These are phyloP conservation scores for Daldinia decipiens DNA, from an alignment of 495 filamentous ascomycete genomes.

Conservation along the genomic window DNA sequence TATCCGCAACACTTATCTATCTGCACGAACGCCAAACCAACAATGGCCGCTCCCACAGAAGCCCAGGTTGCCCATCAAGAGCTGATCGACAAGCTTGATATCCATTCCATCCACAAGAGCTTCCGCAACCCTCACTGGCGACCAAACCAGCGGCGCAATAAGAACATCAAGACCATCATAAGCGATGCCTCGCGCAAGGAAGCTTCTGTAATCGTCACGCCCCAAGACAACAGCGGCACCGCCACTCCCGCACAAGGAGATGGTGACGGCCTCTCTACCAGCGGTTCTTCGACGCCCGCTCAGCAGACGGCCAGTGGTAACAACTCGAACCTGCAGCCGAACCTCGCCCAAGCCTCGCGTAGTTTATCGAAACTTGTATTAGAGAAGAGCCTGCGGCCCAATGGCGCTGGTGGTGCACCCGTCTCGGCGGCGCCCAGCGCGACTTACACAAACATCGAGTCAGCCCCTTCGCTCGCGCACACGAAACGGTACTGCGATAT, in stretches of 20 bases:
- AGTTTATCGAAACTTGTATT: slow-evolving; percentile 85
- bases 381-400: slow-evolving; percentile 66
- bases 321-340: slow-evolving; percentile 62
- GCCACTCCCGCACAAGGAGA: slow-evolving; percentile 72
- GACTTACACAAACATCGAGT: slow-evolving; percentile 95
- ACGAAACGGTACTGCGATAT: slow-evolving; percentile 91
- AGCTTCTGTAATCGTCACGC: slow-evolving; percentile 78
- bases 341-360: slow-evolving; percentile 84
- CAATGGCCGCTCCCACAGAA: slow-evolving; percentile 46
- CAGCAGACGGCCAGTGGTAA: slow-evolving; percentile 51
- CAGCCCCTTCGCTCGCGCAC: slow-evolving; percentile 82
- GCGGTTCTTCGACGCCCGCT: slow-evolving; percentile 69
- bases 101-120: slow-evolving; percentile 79
- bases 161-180: slow-evolving; percentile 96
- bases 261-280: slow-evolving; percentile 63
- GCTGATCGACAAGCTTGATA: slow-evolving; percentile 87
- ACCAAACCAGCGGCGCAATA: slow-evolving; percentile 93
- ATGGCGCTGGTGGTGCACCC: slow-evolving; percentile 42
- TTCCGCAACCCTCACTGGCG: slow-evolving; percentile 92
- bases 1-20: slow-evolving; percentile 7
- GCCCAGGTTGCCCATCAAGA: slow-evolving; percentile 62
- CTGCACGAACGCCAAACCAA: slow-evolving; percentile 6
- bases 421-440: slow-evolving; percentile 70
- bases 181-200: slow-evolving; percentile 88
- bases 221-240: slow-evolving; percentile 78